Conservation (phyloP, 176 grass and related monocot species). For the Aechmea fasciata region DNA sequence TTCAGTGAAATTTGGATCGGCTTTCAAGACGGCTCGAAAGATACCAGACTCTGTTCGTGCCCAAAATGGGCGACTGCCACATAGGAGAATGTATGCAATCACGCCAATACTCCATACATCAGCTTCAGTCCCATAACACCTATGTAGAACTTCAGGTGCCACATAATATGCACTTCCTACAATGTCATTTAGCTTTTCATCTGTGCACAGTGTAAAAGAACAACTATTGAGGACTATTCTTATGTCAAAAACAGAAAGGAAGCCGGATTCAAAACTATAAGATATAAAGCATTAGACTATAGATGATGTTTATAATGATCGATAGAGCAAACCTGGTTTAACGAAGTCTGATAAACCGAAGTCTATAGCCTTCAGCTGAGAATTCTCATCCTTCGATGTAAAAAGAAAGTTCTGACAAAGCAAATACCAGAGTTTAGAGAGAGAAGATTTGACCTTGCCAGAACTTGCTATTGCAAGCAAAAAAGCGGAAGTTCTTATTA, state of each 20-base stretch:
- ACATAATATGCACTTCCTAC: conserved; percentile 32
- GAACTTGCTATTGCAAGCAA: background rate
- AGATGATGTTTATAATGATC: background rate
- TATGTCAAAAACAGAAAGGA: conserved; percentile 8
- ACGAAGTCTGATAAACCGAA: conserved; percentile 83
- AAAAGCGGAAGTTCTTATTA: background rate
- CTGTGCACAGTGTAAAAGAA: conserved; percentile 32
- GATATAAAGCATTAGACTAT: background rate
- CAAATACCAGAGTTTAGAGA: conserved; percentile 13
- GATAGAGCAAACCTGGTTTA: conserved; percentile 54
- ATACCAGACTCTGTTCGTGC: conserved; percentile 79
- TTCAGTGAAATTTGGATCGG: conserved; percentile 63
- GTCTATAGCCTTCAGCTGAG: conserved; percentile 69
- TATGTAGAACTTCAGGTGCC: conserved; percentile 47
- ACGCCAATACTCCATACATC: conserved; percentile 90
- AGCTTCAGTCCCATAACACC: conserved; percentile 74
- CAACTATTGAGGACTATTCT: too few species aligned
- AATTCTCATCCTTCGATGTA: conserved; percentile 64
- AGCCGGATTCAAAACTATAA: conserved; percentile 1
- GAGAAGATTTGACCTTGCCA: background rate
- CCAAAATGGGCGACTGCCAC: conserved; percentile 81
- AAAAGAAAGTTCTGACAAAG: conserved; percentile 75
- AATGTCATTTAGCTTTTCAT: conserved; percentile 63
- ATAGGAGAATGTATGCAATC: conserved; percentile 79
- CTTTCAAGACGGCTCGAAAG: conserved; percentile 76